Conservation (phyloP, 2,329 filamentous ascomycete genomes). For the Aspergillus thermomutatus region DNA sequence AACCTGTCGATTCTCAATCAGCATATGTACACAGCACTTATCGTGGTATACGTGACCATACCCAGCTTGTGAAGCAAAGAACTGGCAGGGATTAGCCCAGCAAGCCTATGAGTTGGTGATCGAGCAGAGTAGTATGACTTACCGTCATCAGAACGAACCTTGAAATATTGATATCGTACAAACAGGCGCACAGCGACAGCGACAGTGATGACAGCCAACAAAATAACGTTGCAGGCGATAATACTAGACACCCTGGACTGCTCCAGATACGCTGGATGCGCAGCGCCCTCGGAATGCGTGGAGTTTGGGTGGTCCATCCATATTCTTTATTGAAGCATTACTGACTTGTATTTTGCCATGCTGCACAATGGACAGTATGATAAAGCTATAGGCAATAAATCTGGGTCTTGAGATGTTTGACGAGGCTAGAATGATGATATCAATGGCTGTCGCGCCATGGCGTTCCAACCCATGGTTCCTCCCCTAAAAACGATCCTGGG, state of each 20-base stretch:
- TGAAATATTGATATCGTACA: slow-evolving; percentile 13
- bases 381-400: not conserved
- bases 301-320: not conserved
- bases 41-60: not conserved
- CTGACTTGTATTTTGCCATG: not conserved
- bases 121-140: not conserved
- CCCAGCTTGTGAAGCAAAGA: slow-evolving; percentile 15
- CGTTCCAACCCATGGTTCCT: not conserved
- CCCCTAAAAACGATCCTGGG: not conserved
- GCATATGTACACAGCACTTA: not conserved
- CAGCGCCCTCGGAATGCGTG: not conserved
- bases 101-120: not conserved
- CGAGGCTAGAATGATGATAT: not conserved
- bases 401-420: no score
- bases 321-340: not conserved
- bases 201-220: slow-evolving; percentile 6
- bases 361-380: not conserved
- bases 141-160: slow-evolving; percentile 13
- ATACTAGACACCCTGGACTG: slow-evolving; percentile 9
- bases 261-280: slow-evolving; percentile 1
- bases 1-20: slow-evolving; percentile 1
- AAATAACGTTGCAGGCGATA: slow-evolving; percentile 14
- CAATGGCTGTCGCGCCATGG: not conserved
- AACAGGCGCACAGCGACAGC: slow-evolving; percentile 14
- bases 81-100: not conserved